Evolutionary conservation across 768 basidiomycete genomes (phyloP).

Genomic region (Myochromella boudieri): DNA sequence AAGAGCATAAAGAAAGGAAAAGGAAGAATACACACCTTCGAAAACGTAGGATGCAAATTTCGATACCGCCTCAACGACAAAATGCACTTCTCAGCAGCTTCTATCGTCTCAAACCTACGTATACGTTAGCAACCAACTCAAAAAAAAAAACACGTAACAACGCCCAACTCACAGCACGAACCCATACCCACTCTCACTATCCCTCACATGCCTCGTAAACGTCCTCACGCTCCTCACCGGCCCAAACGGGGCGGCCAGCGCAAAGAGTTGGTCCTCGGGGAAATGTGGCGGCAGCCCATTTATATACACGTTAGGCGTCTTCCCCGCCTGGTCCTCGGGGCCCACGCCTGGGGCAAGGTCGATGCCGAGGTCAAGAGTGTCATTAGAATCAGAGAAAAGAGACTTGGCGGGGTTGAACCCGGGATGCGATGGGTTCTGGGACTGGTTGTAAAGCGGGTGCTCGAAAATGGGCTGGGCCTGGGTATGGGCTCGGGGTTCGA

Average conservation of each 20-base stretch:
- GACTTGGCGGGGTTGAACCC: no score
- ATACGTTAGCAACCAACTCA: background rate
- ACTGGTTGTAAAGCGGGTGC: no score
- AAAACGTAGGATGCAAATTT: constrained; percentile 84
- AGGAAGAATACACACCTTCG: constrained; percentile 61
- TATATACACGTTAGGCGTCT: constrained; percentile 84
- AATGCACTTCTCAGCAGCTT: constrained; percentile 76
- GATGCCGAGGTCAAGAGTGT: no score
- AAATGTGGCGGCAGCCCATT: constrained; percentile 85
- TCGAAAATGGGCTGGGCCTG: background rate
- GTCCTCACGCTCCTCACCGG: constrained; percentile 76
- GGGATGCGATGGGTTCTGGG: no score
- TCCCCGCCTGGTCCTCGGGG: constrained; percentile 20
- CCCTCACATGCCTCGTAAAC: constrained; percentile 81
- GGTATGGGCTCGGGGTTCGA: no score
- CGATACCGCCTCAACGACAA: constrained; percentile 65
- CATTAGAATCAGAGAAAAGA: no score
- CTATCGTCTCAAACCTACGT: constrained; percentile 62
- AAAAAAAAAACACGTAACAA: background rate
- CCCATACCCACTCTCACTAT: constrained; percentile 71
- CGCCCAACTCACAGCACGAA: constrained; percentile 66
- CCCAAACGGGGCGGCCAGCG: constrained; percentile 72
- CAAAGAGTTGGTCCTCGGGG: constrained; percentile 76
- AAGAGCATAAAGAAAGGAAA: no score
- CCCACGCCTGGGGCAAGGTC: constrained; percentile 4